Percentiles rank a stretch among this genome's conserved stretches.
These are phyloP conservation scores for Pichia sp. DNA, from an alignment of 1,139 yeast genomes.

Conservation along the genomic window DNA sequence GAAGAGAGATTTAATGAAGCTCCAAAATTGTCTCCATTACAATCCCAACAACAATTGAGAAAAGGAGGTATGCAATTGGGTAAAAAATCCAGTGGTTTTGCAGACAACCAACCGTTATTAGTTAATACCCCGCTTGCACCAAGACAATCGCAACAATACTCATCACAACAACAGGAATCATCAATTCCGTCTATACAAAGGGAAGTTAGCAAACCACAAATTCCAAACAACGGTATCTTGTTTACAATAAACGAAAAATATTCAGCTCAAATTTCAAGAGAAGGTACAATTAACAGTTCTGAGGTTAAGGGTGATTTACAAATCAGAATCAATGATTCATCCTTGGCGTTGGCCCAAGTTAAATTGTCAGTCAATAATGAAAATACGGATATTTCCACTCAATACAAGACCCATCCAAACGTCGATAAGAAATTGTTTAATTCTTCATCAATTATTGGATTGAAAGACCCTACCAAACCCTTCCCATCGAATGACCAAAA, in stretches of 20 bases:
- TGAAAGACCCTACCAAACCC: slow-evolving; percentile 68
- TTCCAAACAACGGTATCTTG: slow-evolving; percentile 68
- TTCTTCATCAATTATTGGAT: slow-evolving; percentile 48
- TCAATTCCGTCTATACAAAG: slow-evolving; percentile 18
- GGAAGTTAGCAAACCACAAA: slow-evolving; percentile 26
- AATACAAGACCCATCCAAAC: slow-evolving; percentile 92
- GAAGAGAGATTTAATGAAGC: neutral
- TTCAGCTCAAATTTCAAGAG: slow-evolving; percentile 72
- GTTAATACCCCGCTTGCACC: slow-evolving; percentile 18
- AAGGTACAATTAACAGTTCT: slow-evolving; percentile 65
- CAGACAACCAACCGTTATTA: slow-evolving; percentile 20
- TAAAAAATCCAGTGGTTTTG: slow-evolving; percentile 36
- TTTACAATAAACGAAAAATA: slow-evolving; percentile 72
- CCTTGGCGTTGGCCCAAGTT: slow-evolving; percentile 58
- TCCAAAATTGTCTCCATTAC: neutral
- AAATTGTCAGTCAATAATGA: slow-evolving; percentile 37
- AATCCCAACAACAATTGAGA: slow-evolving; percentile 25
- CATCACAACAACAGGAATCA: slow-evolving; percentile 9
- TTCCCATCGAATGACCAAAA: slow-evolving; percentile 91
- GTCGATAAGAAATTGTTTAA: slow-evolving; percentile 74
- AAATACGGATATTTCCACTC: slow-evolving; percentile 37
- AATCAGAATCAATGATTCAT: slow-evolving; percentile 71
- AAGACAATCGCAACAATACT: slow-evolving; percentile 1
- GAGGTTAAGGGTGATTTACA: slow-evolving; percentile 91
- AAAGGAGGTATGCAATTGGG: slow-evolving; percentile 83